phyloP scores from a whole-genome alignment of 208 protist genomes.

The Trypanosoma lewisi region DNA sequence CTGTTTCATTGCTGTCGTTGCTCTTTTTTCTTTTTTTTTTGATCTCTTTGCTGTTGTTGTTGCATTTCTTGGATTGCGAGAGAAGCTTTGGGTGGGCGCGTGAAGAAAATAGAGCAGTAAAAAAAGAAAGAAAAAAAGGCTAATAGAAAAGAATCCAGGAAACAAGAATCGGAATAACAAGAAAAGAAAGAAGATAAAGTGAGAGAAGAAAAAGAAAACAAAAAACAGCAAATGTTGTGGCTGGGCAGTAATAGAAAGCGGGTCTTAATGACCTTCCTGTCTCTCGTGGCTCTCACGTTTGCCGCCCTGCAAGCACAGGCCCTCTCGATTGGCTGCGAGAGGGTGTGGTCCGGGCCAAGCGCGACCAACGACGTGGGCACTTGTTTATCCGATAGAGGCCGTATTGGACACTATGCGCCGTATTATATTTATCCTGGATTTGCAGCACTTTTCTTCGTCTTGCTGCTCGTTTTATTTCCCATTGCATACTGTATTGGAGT shows the following conservation, averaged over 20 bases:
- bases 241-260: not conserved
- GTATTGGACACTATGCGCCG: slow-evolving; percentile 52
- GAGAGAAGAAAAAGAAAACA: not conserved
- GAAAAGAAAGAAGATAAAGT: not conserved
- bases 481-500: slow-evolving; percentile 42
- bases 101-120: not conserved
- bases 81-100: not conserved
- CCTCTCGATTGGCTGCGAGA: slow-evolving; percentile 48
- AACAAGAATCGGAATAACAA: not conserved
- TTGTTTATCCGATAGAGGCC: slow-evolving; percentile 51
- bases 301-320: slow-evolving; percentile 2
- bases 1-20: not conserved
- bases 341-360: slow-evolving; percentile 53
- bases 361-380: slow-evolving; percentile 42
- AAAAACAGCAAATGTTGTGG: not conserved
- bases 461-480: slow-evolving; percentile 50
- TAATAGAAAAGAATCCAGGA: not conserved
- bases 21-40: slow-evolving; percentile 4
- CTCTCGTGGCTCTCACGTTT: slow-evolving; percentile 16
- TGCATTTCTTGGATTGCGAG: not conserved
- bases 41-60: not conserved
- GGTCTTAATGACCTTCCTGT: not conserved
- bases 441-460: slow-evolving; percentile 54
- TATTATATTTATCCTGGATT: slow-evolving; percentile 72
- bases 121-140: slow-evolving; percentile 12